Evolutionary conservation across 2,329 filamentous ascomycete species (phyloP), one percentile per base, ranked within the genome.

Genomic region (Alternaria triticina): DNA sequence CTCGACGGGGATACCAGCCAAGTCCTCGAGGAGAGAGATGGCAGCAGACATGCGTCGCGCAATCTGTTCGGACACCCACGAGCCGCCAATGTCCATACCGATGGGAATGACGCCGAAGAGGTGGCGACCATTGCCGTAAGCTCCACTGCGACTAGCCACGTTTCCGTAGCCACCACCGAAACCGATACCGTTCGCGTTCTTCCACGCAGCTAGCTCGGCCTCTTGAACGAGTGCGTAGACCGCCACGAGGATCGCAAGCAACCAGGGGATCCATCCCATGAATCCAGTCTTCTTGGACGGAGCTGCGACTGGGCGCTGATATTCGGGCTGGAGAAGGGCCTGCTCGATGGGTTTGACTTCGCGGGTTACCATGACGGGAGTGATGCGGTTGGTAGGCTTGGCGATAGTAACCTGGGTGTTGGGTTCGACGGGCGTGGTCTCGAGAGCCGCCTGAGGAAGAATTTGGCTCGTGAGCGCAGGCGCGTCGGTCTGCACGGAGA

Each of bases 41-140:
- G 58, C 64, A 11, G 43, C 46, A 27, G 66, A 62, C 36, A 61
- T 57, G 25, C 43, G 50, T n/a, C 61, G 57, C 17, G 64, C 60
- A 55, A 71, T 28, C 43, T 57, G 46, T 58, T 70, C 67, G 4
- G 60, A 52, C 22, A 58, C 59, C 54, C 58, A 57, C 12, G 57
- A 65, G 45, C 64, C 54, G 45, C 69, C 69, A 27, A 67, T 62
- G 22, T 68, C 57, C 66, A 70, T 68, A 36, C 62, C 71, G 25
- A 73, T 12, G 17, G 70, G 70, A 25, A 61, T 15, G 20, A 54
- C 12, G 30, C 66, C 67, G n/a, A 72, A 62, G 30, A 73, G 57
- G 36, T 71, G 50, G 50, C 70, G 68, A 1, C 68, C 70, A 30
- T 71, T 70, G 40, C 71, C 71, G 23, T 59, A 59, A 23, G 60